Conservation (phyloP, 352 stramenopile species). For the Pythium insidiosum region DNA sequence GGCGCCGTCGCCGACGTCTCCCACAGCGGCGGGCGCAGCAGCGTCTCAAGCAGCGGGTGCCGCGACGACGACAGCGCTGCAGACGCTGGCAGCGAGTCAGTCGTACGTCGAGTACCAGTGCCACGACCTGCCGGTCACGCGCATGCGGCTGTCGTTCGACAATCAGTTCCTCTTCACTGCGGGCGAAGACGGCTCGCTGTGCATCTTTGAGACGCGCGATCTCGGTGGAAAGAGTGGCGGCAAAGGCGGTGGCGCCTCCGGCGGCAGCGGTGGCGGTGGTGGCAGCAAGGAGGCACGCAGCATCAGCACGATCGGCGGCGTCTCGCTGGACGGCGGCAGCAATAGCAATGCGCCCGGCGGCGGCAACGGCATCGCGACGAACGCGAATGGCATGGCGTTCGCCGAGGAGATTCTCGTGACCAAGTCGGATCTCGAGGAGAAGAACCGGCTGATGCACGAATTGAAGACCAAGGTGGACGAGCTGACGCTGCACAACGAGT, state of each 20-base stretch:
- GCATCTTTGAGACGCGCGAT: slow-evolving; percentile 85
- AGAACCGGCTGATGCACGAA: slow-evolving; percentile 87
- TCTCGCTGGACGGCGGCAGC: slow-evolving; percentile 6
- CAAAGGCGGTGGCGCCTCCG: slow-evolving; percentile 19
- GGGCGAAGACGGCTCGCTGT: slow-evolving; percentile 88
- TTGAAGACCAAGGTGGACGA: slow-evolving; percentile 94
- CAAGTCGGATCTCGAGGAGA: slow-evolving; percentile 91
- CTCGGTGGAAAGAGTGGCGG: slow-evolving; percentile 31
- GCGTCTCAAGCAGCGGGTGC: background rate
- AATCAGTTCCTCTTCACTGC: slow-evolving; percentile 91
- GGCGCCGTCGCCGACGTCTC: too few relatives aligned
- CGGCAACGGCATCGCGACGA: slow-evolving; percentile 24
- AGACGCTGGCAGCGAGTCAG: slow-evolving; percentile 13
- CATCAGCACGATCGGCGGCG: background rate
- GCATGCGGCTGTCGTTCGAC: slow-evolving; percentile 75
- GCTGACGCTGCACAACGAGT: slow-evolving; percentile 92
- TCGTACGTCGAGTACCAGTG: slow-evolving; percentile 67
- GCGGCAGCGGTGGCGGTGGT: slow-evolving; percentile 9
- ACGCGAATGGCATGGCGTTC: slow-evolving; percentile 67
- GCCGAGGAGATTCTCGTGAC: slow-evolving; percentile 92
- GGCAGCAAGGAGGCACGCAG: slow-evolving; percentile 5
- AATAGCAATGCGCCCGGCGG: slow-evolving; percentile 17
- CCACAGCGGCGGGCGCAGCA: background rate
- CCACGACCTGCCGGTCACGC: slow-evolving; percentile 68
- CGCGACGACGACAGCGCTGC: too few relatives aligned